Conservation (phyloP, 805 yeast genomes). For the Cyberlindnera mississippiensis region DNA sequence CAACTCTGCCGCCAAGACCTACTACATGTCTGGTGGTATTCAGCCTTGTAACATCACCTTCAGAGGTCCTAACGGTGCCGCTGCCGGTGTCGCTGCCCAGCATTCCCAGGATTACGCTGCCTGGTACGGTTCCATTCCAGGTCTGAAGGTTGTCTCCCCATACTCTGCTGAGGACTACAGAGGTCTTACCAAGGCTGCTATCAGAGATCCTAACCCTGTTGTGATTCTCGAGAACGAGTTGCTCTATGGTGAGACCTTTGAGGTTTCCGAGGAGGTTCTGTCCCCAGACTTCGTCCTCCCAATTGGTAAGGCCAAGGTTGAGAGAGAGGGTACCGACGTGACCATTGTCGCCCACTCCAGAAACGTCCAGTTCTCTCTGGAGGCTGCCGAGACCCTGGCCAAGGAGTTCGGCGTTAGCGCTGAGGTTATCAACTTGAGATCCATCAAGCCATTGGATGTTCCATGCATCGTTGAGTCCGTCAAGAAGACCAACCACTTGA, state of each 20-base stretch:
- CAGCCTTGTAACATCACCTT: constrained; percentile 96
- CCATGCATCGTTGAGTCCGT: constrained; percentile 81
- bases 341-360: constrained; percentile 90
- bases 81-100: constrained; percentile 99
- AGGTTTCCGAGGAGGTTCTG: constrained; percentile 82
- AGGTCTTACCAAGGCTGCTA: constrained; percentile 93
- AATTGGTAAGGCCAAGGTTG: constrained; percentile 93
- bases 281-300: constrained; percentile 89
- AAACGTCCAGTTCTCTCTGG: constrained; percentile 78
- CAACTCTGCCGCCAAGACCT: constrained; percentile 98
- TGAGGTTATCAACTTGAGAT: constrained; percentile 93
- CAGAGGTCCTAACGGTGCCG: constrained; percentile 99
- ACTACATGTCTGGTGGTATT: constrained; percentile 98
- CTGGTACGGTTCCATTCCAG: constrained; percentile 98
- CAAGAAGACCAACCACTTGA: constrained; percentile 94
- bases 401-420: constrained; percentile 83
- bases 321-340: constrained; percentile 87
- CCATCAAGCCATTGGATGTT: constrained; percentile 94
- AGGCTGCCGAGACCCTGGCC: constrained; percentile 86
- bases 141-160: constrained; percentile 94
- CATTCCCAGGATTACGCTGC: constrained; percentile 97
- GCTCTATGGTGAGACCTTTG: constrained; percentile 87
- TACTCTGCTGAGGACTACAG: constrained; percentile 93
- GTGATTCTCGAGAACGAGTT: constrained; percentile 95
- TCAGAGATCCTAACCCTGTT: constrained; percentile 98